Conservation (phyloP, 2,329 filamentous ascomycete genomes). For the Huntiella bhutanensis region DNA sequence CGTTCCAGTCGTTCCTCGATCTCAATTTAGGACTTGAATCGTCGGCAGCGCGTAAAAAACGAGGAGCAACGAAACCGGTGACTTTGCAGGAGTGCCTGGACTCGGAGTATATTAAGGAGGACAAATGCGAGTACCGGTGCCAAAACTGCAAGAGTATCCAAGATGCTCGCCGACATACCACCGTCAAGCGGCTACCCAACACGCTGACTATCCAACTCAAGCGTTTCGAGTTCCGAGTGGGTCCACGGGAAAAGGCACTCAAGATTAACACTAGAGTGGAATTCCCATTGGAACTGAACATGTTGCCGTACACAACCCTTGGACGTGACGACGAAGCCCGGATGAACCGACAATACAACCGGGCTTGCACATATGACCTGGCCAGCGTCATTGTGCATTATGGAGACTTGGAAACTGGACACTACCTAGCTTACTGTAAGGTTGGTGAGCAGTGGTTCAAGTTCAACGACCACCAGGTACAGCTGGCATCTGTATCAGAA, state of each 20-base stretch:
- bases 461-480: conserved; percentile 89
- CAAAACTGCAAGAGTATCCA: conserved; percentile 58
- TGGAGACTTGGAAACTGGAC: conserved; percentile 79
- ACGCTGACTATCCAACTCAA: conserved; percentile 87
- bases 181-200: conserved; percentile 68
- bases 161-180: conserved; percentile 67
- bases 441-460: conserved; percentile 81
- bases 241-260: conserved; percentile 47
- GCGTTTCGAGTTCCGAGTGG: conserved; percentile 56
- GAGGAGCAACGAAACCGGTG: conserved; percentile 22
- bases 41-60: conserved; percentile 46
- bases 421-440: conserved; percentile 78
- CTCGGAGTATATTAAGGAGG: conserved; percentile 68
- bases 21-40: conserved; percentile 73
- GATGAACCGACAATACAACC: conserved; percentile 33
- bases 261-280: conserved; percentile 78
- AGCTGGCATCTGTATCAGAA: conserved; percentile 63
- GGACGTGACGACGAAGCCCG: conserved; percentile 31
- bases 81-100: conserved; percentile 59
- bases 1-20: conserved; percentile 78
- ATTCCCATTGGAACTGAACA: conserved; percentile 73
- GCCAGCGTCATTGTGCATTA: conserved; percentile 84
- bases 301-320: conserved; percentile 71
- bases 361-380: conserved; percentile 66
- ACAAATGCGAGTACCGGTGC: conserved; percentile 82